Percentiles rank a stretch among this genome's conserved stretches.
Evolutionary conservation across 768 basidiomycete genomes (phyloP).

Genomic region (Calocera viscosa): DNA sequence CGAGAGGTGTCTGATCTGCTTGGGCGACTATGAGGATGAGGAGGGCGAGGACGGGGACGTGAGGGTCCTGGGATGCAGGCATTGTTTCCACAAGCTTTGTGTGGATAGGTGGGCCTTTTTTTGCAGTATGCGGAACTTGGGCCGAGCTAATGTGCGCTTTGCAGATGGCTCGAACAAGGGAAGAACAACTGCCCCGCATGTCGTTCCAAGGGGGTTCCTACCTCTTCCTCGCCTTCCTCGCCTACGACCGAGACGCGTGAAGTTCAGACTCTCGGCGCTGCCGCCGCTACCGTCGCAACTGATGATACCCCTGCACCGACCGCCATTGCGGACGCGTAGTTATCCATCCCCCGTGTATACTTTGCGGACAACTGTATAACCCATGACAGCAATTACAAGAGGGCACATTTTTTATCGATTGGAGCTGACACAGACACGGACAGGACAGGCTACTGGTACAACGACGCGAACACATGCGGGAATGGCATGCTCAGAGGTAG

Average conservation of each 20-base stretch:
- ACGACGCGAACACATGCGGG: background rate
- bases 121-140: background rate
- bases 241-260: background rate
- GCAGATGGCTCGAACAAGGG: conserved; percentile 67
- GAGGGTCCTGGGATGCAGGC: conserved; percentile 67
- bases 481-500: background rate
- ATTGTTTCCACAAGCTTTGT: conserved; percentile 81
- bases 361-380: conserved; percentile 3
- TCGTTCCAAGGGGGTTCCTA: conserved; percentile 33
- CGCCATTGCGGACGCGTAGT: background rate
- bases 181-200: conserved; percentile 89
- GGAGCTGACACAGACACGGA: background rate
- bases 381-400: conserved; percentile 5
- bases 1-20: conserved; percentile 76
- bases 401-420: background rate
- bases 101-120: conserved; percentile 41
- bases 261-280: background rate
- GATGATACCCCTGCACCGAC: conserved; percentile 7
- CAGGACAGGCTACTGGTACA: background rate
- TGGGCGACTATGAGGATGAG: conserved; percentile 61
- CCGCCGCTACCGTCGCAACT: background rate
- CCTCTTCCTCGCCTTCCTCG: background rate
- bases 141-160: background rate
- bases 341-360: background rate
- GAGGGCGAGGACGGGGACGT: conserved; percentile 48